phyloP scores from a whole-genome alignment of 768 basidiomycete species.

The Mycena haematopus region DNA sequence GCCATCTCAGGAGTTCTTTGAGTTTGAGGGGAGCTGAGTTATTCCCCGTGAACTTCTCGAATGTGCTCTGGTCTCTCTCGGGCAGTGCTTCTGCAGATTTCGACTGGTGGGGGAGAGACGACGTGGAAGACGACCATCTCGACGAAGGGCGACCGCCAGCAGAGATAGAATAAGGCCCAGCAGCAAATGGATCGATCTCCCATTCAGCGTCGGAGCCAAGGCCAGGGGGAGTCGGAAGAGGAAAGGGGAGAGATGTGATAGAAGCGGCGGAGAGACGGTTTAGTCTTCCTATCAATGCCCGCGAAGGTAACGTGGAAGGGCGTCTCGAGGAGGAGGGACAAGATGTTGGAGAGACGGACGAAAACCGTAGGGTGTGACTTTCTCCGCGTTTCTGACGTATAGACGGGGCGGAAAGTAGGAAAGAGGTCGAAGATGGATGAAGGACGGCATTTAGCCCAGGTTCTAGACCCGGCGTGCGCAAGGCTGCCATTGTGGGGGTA shows the following conservation, averaged over 20 bases:
- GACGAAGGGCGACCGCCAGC: not conserved
- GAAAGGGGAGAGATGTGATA: slow-evolving; percentile 22
- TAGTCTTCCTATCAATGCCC: not conserved
- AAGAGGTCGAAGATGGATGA: not conserved
- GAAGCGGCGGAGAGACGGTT: slow-evolving; percentile 20
- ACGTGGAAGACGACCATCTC: slow-evolving; percentile 27
- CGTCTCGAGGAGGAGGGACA: not conserved
- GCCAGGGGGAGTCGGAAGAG: slow-evolving; percentile 19
- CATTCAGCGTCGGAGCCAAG: slow-evolving; percentile 17
- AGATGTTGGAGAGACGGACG: not conserved
- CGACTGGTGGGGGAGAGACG: slow-evolving; percentile 4
- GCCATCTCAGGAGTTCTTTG: slow-evolving; percentile 15
- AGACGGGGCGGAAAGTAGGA: too few species aligned
- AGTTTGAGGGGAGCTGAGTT: slow-evolving; percentile 12
- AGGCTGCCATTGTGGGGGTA: not conserved
- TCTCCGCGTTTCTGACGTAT: not conserved
- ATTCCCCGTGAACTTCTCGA: slow-evolving; percentile 14
- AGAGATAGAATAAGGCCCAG: not conserved
- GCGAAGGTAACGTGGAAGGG: slow-evolving; percentile 1
- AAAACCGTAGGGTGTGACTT: not conserved
- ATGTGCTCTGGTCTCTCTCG: slow-evolving; percentile 1
- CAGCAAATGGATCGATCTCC: slow-evolving; percentile 23
- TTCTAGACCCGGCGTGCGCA: not conserved
- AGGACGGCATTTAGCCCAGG: not conserved
- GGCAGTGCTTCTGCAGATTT: not conserved